Percentiles rank a stretch among this genome's conserved stretches.
Evolutionary conservation across 495 filamentous ascomycete species (phyloP).

Genomic region (Eremomyces bilateralis): DNA sequence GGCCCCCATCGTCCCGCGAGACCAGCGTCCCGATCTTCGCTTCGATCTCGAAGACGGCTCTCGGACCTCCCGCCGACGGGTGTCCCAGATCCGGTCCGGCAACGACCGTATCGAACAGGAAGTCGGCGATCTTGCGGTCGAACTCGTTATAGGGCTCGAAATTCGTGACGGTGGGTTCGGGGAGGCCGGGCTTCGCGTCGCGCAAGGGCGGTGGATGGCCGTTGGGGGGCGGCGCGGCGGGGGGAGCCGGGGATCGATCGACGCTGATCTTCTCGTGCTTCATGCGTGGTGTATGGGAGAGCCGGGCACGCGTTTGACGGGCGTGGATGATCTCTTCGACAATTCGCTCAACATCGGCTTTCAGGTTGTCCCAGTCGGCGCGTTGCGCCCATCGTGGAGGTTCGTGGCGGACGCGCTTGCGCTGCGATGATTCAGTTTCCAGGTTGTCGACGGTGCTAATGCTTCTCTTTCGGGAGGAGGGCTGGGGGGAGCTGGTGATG

Average conservation of each 20-base stretch:
- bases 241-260: constrained; percentile 18
- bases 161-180: constrained; percentile 54
- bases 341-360: neutral
- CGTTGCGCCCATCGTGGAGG: no score
- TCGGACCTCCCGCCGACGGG: no score
- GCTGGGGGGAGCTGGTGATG: no score
- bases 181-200: constrained; percentile 27
- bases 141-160: constrained; percentile 44
- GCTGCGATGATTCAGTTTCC: no score
- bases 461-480: no score
- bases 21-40: constrained; percentile 72
- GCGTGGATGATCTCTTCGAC: neutral
- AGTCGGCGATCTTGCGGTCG: constrained; percentile 46
- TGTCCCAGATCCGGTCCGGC: constrained; percentile 28
- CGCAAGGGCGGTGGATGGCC: constrained; percentile 10
- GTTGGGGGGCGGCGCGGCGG: constrained; percentile 7
- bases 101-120: constrained; percentile 48
- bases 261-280: constrained; percentile 7
- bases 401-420: no score
- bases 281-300: constrained; percentile 10
- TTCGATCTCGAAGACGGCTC: constrained; percentile 40
- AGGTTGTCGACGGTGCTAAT: no score
- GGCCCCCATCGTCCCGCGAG: constrained; percentile 42
- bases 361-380: no score
- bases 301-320: neutral